Evolutionary conservation across 2,329 filamentous ascomycete genomes (phyloP), one percentile per base, ranked within the genome.

Genomic region (Fusarium chlamydosporum): DNA sequence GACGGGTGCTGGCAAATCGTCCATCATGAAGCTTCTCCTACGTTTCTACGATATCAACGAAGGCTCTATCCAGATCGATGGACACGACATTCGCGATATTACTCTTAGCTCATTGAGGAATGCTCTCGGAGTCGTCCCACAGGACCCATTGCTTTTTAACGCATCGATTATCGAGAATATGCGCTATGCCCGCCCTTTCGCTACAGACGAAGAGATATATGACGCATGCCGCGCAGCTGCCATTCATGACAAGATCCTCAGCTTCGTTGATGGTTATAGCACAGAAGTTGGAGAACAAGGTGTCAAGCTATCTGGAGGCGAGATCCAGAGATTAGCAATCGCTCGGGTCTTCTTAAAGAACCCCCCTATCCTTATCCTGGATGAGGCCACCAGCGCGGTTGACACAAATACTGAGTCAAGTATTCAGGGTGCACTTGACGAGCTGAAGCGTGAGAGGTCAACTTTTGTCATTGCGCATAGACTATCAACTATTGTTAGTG

Each of bases 81-180:
- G 84, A 0, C 84, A 88, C 68, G 86, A 89, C 63, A 81, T 92
- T 27, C 83, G 87, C 23, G 80, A 86, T 27, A 82, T 91, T 3
- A 88, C 84, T 0, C 79, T 90, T 15, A 80, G 83, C 56, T 88
- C 84, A 45, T 79, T 92, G 4, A 83, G 89, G 11, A 82, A 86
- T 20, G 80, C 82, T 4, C 83, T 92, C 27, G 89, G 88, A 20
- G 82, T 90, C 13, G 89, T 91, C 0, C 89, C 89, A 4, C 87
- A 92, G 76, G 86, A 89, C 63, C 85, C 89, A 0, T 80, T 84
- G 0, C 79, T 92, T 10, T 91, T 92, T 79, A 89, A 91, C 73
- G 83, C 85, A 33, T 86, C 86, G 2, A 84, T 92, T 41, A 83
- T 88, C 73, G 85, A 90, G 18, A 92, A 92, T 71, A 79, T 92